Evolutionary conservation across 1,139 yeast species (phyloP), one percentile per base, ranked within the genome.

Genomic region (Hansenula anomala): DNA sequence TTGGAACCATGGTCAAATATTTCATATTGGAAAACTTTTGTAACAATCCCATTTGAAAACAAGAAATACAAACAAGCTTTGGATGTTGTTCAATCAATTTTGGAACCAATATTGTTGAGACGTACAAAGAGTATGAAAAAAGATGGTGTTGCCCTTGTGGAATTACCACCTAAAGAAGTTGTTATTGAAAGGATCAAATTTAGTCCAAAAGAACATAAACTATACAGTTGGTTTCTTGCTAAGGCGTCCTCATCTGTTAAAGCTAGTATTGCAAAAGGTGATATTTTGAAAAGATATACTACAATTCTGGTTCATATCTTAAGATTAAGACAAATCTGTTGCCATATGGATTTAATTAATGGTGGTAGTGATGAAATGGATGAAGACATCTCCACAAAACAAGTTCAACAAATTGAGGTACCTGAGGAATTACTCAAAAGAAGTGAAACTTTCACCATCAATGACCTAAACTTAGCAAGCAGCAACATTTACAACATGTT

Each of bases 1-100:
- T 64, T 90, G 12, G 90, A 86, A 50, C 97, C 97, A 0, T 92
- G 97, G 97, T 72, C 81, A 37, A 84, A 85, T 51, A 81, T 85
- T 44, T 73, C 88, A 0, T 82, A 85, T 48, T 92, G 98, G 98
- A 84, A 82, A 51, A 79, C 90, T 8, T 89, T 90, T 58, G 78
- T 92, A 24, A 84, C 96, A 0, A 61, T 73, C 11, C 97, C 97
- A 0, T 90, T 88, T 61, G 95, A 87, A 52, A 78, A 76, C 42
- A 80, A 81, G 50, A 71, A 77, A 3, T 73, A 84, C 23, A 71
- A 75, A 11, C 79, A 78, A 44, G 92, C 97, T 0, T 69, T 90
- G 51, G 86, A 81, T 52, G 85, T 89, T 2, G 86, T 92, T 7
- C 89, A 86, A 54, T 79, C 94, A 0, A 84, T 92, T 28, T 64